Percentiles rank a stretch among this genome's conserved stretches.
These are phyloP conservation scores for Russula ochroleuca DNA, from an alignment of 768 basidiomycete species.

Conservation along the genomic window DNA sequence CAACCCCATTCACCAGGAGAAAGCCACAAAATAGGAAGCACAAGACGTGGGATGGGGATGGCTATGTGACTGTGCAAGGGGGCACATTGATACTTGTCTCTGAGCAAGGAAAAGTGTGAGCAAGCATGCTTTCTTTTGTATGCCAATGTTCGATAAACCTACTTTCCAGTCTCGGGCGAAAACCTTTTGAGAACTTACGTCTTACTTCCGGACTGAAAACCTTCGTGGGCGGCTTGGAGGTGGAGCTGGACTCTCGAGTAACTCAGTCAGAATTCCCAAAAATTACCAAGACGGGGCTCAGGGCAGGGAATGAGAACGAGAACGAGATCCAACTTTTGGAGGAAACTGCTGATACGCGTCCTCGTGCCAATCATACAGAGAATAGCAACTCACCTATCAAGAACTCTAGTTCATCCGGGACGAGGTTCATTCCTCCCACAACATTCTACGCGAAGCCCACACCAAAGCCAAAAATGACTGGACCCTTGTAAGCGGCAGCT, in stretches of 20 bases:
- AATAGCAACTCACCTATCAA: slow-evolving; percentile 25
- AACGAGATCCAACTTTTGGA: slow-evolving; percentile 23
- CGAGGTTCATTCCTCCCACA: slow-evolving; percentile 48
- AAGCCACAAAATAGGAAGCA: slow-evolving; percentile 71
- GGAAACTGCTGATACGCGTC: slow-evolving; percentile 12
- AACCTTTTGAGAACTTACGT: slow-evolving; percentile 53
- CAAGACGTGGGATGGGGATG: slow-evolving; percentile 84
- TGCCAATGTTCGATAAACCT: background rate
- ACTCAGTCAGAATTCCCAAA: slow-evolving; percentile 49
- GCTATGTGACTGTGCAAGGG: slow-evolving; percentile 50
- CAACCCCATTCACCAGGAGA: slow-evolving; percentile 46
- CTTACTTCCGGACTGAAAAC: slow-evolving; percentile 44
- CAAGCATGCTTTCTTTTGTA: background rate
- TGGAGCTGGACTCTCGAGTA: slow-evolving; percentile 55
- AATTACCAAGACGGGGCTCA: slow-evolving; percentile 34
- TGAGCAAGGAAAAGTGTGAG: slow-evolving; percentile 68
- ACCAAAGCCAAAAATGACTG: slow-evolving; percentile 33
- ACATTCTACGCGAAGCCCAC: slow-evolving; percentile 56
- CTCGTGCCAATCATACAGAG: slow-evolving; percentile 2
- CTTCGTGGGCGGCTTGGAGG: slow-evolving; percentile 54
- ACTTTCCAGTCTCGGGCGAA: slow-evolving; percentile 52
- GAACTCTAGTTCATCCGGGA: slow-evolving; percentile 27
- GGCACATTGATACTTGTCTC: slow-evolving; percentile 58
- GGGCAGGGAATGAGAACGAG: slow-evolving; percentile 33
- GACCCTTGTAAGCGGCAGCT: slow-evolving; percentile 45